Percentiles rank a stretch among this genome's conserved stretches.
phyloP scores from a whole-genome alignment of 2,329 filamentous ascomycete genomes.

The Ophiostoma montium region DNA sequence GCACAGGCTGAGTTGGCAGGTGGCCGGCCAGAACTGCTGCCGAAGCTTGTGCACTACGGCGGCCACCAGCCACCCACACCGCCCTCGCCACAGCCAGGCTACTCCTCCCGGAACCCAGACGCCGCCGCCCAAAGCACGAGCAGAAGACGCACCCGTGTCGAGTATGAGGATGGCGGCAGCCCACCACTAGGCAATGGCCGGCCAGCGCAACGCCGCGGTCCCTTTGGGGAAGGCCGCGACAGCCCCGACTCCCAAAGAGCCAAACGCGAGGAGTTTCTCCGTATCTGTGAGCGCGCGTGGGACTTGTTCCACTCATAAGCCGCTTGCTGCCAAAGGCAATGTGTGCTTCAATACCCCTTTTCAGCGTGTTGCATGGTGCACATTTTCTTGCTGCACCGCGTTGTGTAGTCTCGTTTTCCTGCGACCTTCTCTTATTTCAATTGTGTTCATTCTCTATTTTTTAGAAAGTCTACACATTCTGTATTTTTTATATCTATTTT shows the following conservation, averaged over 20 bases:
- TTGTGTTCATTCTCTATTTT: background rate
- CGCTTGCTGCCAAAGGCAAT: background rate
- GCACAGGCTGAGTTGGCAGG: conserved; percentile 81
- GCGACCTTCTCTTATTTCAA: background rate
- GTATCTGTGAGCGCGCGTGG: conserved; percentile 80
- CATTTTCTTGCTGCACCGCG: no score
- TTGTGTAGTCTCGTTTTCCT: background rate
- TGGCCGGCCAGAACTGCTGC: conserved; percentile 81
- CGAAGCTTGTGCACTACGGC: conserved; percentile 89
- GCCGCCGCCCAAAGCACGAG: conserved; percentile 42
- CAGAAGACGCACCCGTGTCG: conserved; percentile 67
- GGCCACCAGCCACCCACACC: conserved; percentile 88
- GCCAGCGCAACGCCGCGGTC: conserved; percentile 44
- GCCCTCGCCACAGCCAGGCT: conserved; percentile 56
- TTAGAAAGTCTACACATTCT: background rate
- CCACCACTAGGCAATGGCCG: conserved; percentile 70
- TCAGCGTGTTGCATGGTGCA: background rate
- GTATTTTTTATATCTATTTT: conserved; percentile 3
- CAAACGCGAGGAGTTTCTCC: conserved; percentile 88
- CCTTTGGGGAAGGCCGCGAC: conserved; percentile 69
- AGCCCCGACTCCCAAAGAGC: conserved; percentile 67
- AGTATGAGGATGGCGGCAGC: conserved; percentile 87
- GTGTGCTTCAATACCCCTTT: conserved; percentile 1
- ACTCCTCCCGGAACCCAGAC: conserved; percentile 23
- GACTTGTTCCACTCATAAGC: conserved; percentile 81